Conservation (phyloP, 2,329 filamentous ascomycete species). For the Xylaria sp. region DNA sequence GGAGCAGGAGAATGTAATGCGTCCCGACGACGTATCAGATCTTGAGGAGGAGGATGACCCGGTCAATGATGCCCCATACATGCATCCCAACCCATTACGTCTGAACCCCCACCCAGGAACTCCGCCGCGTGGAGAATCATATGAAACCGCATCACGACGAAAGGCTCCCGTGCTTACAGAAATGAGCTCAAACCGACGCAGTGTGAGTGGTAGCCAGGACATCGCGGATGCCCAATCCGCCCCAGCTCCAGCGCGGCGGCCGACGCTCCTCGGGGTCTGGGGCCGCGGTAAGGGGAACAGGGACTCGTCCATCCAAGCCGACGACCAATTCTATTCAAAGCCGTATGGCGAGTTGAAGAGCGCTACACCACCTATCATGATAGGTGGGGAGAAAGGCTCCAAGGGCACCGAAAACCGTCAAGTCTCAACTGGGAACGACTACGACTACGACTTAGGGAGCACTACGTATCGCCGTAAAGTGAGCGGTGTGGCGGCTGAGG, state of each 20-base stretch:
- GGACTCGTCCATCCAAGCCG: conserved; percentile 63
- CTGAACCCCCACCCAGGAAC: conserved; percentile 56
- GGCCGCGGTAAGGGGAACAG: conserved; percentile 40
- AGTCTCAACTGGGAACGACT: conserved; percentile 70
- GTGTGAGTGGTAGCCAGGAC: conserved; percentile 57
- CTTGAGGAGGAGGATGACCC: conserved; percentile 57
- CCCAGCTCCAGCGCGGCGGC: conserved; percentile 32
- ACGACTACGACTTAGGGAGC: conserved; percentile 57
- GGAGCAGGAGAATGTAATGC: conserved; percentile 45
- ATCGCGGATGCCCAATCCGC: conserved; percentile 56
- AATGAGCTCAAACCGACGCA: conserved; percentile 58
- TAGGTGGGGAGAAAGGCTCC: conserved; percentile 44
- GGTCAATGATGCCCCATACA: conserved; percentile 44
- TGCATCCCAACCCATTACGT: conserved; percentile 65
- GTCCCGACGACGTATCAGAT: conserved; percentile 51
- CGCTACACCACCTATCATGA: conserved; percentile 66
- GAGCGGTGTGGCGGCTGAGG: conserved; percentile 79
- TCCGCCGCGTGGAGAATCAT: conserved; percentile 31
- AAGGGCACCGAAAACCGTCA: conserved; percentile 56
- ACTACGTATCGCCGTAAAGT: conserved; percentile 65
- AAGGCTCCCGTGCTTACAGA: conserved; percentile 57
- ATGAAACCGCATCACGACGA: conserved; percentile 34
- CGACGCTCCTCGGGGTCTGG: conserved; percentile 32
- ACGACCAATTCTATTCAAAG: conserved; percentile 63
- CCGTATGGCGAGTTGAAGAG: conserved; percentile 69